Evolutionary conservation across 2,329 filamentous ascomycete species (phyloP).

Genomic region (Lasiodiplodia hormozganensis): DNA sequence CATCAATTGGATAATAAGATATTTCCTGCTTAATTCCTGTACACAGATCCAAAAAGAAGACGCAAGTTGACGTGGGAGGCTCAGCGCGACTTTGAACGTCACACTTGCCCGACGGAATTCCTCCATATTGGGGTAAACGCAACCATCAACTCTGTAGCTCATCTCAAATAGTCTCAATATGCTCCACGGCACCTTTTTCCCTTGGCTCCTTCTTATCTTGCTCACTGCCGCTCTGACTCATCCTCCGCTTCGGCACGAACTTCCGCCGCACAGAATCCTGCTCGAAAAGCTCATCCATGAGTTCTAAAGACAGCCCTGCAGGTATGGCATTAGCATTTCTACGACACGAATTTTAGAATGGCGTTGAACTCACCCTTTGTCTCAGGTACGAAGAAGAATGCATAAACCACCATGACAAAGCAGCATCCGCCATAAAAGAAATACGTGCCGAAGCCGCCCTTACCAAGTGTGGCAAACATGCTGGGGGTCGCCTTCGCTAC

Average conservation of each 20-base stretch:
- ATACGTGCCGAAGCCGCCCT: slow-evolving; percentile 54
- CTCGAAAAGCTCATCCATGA: neutral
- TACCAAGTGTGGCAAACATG: slow-evolving; percentile 70
- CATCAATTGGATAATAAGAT: too few relatives aligned
- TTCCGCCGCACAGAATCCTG: neutral
- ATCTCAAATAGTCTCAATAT: neutral
- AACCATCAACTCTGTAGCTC: too few relatives aligned
- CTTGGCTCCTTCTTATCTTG: neutral
- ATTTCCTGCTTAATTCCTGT: too few relatives aligned
- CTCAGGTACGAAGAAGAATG: slow-evolving; percentile 72
- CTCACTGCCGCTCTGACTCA: neutral
- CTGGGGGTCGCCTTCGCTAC: slow-evolving; percentile 74
- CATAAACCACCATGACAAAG: slow-evolving; percentile 52
- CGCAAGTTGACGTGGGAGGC: too few relatives aligned
- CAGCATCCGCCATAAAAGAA: slow-evolving; percentile 61
- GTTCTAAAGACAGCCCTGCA: neutral
- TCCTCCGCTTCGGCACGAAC: neutral
- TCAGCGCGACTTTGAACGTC: too few relatives aligned
- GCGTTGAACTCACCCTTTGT: neutral
- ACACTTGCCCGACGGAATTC: too few relatives aligned
- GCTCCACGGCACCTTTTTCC: neutral
- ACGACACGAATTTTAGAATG: neutral
- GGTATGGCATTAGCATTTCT: neutral
- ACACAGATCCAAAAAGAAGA: too few relatives aligned
- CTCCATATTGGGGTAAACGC: too few relatives aligned